A percentile compares a stretch with the other conserved stretches of the same genome.
phyloP scores from a whole-genome alignment of 2,329 filamentous ascomycete species.

The Exserohilum rostratum region DNA sequence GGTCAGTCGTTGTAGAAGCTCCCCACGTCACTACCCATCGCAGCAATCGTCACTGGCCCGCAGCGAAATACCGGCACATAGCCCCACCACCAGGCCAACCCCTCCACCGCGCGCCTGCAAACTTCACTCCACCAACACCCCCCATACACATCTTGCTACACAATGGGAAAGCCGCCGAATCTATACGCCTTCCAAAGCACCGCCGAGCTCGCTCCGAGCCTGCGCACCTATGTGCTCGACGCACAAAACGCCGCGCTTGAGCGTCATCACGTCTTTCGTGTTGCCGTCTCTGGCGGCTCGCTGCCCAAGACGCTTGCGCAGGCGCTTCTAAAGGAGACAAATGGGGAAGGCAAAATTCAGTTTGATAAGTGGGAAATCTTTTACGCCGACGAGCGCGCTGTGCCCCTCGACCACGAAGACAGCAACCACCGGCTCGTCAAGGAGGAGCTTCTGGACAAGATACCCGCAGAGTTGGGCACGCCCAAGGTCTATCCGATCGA shows the following conservation, averaged over 20 bases:
- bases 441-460: conserved; percentile 84
- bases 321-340: conserved; percentile 70
- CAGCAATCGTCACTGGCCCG: conserved; percentile 18
- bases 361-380: conserved; percentile 97
- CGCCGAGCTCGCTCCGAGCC: conserved; percentile 73
- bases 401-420: conserved; percentile 88
- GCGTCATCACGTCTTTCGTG: conserved; percentile 84
- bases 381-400: conserved; percentile 96
- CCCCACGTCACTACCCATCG: conserved; percentile 25
- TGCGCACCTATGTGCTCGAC: conserved; percentile 82
- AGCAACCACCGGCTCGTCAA: conserved; percentile 93
- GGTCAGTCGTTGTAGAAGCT: conserved; percentile 5
- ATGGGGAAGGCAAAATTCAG: conserved; percentile 66
- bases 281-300: conserved; percentile 92
- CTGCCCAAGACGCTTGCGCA: conserved; percentile 86
- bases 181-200: conserved; percentile 80
- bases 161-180: conserved; percentile 55
- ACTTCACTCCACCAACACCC: conserved; percentile 15
- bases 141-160: conserved; percentile 18
- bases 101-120: conserved; percentile 20
- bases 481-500: conserved; percentile 84
- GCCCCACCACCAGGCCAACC: conserved; percentile 19
- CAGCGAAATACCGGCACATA: conserved; percentile 16
- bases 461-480: conserved; percentile 69
- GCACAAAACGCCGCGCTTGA: conserved; percentile 79